Percentiles rank a stretch among this genome's conserved stretches.
Evolutionary conservation across 1,139 yeast genomes (phyloP).

Genomic region (Debaryomyces fabryi): DNA sequence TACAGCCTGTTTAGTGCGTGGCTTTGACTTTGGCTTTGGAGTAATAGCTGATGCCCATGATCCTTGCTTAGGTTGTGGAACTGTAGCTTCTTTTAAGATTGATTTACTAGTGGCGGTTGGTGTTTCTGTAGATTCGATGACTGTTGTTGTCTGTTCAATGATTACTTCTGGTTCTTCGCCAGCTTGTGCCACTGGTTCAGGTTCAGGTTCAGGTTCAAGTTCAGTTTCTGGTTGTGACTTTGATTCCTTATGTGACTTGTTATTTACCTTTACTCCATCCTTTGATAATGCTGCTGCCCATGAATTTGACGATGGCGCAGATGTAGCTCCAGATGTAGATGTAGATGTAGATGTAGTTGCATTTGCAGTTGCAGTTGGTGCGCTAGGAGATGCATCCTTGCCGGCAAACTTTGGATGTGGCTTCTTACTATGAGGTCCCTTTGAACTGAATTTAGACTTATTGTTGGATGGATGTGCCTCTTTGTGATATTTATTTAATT

Average conservation of each 20-base stretch:
- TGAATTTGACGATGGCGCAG: conserved; percentile 30
- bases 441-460: conserved; percentile 12
- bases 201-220: conserved; percentile 14
- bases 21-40: conserved; percentile 50
- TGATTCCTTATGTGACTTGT: conserved; percentile 20
- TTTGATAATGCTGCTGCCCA: conserved; percentile 56
- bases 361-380: conserved; percentile 17
- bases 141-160: conserved; percentile 13
- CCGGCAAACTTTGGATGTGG: conserved; percentile 10
- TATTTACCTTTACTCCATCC: conserved; percentile 38
- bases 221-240: conserved; percentile 16
- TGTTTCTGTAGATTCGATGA: conserved; percentile 9
- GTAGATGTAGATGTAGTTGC: conserved; percentile 20
- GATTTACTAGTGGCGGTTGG: conserved; percentile 21
- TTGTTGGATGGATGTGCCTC: conserved; percentile 11
- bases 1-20: conserved; percentile 20
- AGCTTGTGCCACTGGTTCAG: conserved; percentile 13
- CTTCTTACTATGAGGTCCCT: conserved; percentile 12
- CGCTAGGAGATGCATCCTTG: conserved; percentile 13
- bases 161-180: conserved; percentile 13
- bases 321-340: conserved; percentile 20
- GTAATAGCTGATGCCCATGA: conserved; percentile 67
- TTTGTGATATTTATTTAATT: conserved; percentile 15
- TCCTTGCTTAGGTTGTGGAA: conserved; percentile 36
- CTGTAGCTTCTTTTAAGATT: conserved; percentile 32